Percentiles rank a stretch among this genome's conserved stretches.
Evolutionary conservation across 2,329 filamentous ascomycete genomes (phyloP).

Genomic region (Verticillium zaregamsianum): DNA sequence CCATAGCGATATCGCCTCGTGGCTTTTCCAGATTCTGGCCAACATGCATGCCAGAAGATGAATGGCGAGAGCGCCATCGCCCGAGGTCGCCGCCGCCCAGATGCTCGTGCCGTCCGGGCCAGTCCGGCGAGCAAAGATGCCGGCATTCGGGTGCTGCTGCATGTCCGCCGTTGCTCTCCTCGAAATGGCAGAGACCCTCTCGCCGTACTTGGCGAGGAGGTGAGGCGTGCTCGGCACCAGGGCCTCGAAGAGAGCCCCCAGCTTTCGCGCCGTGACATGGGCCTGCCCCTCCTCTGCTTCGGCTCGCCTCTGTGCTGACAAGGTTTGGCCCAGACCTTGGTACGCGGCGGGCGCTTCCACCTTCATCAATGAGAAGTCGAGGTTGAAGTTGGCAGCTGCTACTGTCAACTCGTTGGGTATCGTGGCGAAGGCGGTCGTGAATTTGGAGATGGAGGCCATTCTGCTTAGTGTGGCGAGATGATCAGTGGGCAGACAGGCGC

Average conservation of each 20-base stretch:
- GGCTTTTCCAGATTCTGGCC: conserved; percentile 21
- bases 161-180: not conserved
- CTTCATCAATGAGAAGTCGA: conserved; percentile 37
- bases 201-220: conserved; percentile 15
- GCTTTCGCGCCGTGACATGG: conserved; percentile 29
- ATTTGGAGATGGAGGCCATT: not conserved
- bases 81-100: conserved; percentile 27
- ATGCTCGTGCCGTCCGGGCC: conserved; percentile 22
- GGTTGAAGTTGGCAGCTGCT: conserved; percentile 22
- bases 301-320: conserved; percentile 23
- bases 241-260: conserved; percentile 30
- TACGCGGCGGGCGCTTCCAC: conserved; percentile 32
- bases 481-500: too few species aligned
- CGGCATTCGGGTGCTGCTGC: not conserved
- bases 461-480: not conserved
- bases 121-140: conserved; percentile 12
- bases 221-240: conserved; percentile 5
- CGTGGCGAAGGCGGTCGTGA: not conserved
- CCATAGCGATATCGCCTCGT: conserved; percentile 28
- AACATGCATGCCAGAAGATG: conserved; percentile 30
- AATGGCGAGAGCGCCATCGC: conserved; percentile 15
- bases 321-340: conserved; percentile 18
- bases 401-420: conserved; percentile 1
- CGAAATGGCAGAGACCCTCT: conserved; percentile 12
- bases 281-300: conserved; percentile 31